phyloP scores from a whole-genome alignment of 2,329 filamentous ascomycete genomes.

The Calonectria pteridis region DNA sequence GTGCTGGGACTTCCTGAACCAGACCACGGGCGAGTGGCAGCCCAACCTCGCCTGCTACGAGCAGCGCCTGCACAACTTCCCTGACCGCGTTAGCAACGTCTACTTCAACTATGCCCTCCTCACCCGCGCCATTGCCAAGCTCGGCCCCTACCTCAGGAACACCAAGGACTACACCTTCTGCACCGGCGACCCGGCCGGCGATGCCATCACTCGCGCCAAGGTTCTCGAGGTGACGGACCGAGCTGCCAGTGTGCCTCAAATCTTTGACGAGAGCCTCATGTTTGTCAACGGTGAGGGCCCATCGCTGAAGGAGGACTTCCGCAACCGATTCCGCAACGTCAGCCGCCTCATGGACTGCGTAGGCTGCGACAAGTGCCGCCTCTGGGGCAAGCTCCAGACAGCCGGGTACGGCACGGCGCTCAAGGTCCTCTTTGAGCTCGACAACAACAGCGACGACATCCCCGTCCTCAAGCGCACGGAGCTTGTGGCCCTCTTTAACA shows the following conservation, averaged over 20 bases:
- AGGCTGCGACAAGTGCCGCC: conserved; percentile 96
- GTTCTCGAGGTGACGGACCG: conserved; percentile 80
- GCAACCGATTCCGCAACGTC: conserved; percentile 96
- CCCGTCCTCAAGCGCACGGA: conserved; percentile 88
- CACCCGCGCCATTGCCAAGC: conserved; percentile 89
- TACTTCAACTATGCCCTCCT: conserved; percentile 99
- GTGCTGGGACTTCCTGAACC: conserved; percentile 96
- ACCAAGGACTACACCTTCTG: conserved; percentile 85
- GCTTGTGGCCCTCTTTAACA: conserved; percentile 94
- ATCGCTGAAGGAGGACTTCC: conserved; percentile 95
- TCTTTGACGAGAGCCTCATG: conserved; percentile 97
- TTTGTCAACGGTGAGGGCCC: conserved; percentile 84
- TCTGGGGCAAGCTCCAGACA: conserved; percentile 98
- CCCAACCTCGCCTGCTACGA: conserved; percentile 93
- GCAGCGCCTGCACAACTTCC: conserved; percentile 83
- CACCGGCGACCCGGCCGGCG: conserved; percentile 84
- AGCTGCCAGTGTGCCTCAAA: conserved; percentile 78
- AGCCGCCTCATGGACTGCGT: conserved; percentile 98
- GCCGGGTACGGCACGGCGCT: conserved; percentile 94
- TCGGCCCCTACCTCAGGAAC: conserved; percentile 80
- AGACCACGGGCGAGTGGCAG: conserved; percentile 92
- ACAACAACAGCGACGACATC: conserved; percentile 72
- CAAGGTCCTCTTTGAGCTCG: conserved; percentile 96
- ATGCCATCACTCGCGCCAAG: conserved; percentile 83
- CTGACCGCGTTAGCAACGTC: conserved; percentile 94